These are phyloP conservation scores for Lagerstroemia speciosa DNA, from an alignment of 345 rosid genomes.

Conservation along the genomic window DNA sequence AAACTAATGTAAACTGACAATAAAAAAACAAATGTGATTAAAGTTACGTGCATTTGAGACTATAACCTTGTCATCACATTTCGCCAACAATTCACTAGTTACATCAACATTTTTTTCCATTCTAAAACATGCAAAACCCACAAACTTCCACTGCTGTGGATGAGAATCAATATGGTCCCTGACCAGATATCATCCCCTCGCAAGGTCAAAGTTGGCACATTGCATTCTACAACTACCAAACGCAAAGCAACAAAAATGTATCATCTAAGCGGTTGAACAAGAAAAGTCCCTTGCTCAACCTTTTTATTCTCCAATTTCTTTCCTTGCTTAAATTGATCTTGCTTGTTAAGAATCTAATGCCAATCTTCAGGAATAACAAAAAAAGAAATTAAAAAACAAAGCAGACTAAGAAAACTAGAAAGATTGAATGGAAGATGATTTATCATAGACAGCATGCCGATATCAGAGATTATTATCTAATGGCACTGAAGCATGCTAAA, in stretches of 20 bases:
- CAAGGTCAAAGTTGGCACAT: too few relatives aligned
- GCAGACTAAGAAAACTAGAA: background rate
- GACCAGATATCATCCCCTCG: too few relatives aligned
- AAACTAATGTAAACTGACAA: background rate
- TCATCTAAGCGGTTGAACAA: background rate
- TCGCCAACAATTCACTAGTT: background rate
- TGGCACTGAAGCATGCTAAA: background rate
- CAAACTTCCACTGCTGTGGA: too few relatives aligned
- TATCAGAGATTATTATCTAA: background rate
- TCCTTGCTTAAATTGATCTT: background rate
- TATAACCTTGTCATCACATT: background rate
- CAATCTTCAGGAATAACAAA: background rate
- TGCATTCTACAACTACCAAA: too few relatives aligned
- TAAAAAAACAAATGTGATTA: background rate
- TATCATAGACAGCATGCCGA: background rate
- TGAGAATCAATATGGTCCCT: too few relatives aligned
- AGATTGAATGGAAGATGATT: background rate
- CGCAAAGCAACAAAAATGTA: too few relatives aligned
- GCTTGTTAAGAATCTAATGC: background rate
- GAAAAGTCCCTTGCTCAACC: background rate
- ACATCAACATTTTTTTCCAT: too few relatives aligned
- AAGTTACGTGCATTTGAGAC: background rate
- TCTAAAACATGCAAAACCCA: too few relatives aligned
- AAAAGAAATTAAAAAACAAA: background rate
- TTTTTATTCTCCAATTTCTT: background rate